These are phyloP conservation scores for Euphorbia peplus DNA, from an alignment of 345 rosid species.

Conservation along the genomic window DNA sequence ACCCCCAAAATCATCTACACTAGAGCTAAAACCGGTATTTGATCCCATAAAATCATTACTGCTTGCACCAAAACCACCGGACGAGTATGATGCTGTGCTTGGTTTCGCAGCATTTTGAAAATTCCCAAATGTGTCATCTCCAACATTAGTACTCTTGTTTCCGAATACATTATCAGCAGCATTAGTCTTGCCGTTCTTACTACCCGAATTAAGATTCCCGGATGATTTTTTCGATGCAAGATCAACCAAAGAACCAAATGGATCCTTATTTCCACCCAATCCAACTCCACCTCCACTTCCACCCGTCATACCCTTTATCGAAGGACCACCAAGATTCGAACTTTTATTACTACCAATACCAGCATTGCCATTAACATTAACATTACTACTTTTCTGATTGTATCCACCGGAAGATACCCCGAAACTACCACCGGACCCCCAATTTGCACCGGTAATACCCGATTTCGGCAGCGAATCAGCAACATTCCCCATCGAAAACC, in stretches of 20 bases:
- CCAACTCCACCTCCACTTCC: conserved; percentile 30
- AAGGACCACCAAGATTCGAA: conserved; percentile 62
- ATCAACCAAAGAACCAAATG: conserved; percentile 77
- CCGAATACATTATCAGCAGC: conserved; percentile 45
- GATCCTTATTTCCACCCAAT: conserved; percentile 51
- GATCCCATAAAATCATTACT: conserved; percentile 39
- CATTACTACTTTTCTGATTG: conserved; percentile 27
- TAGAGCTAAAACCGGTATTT: conserved; percentile 24
- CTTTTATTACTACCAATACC: conserved; percentile 21
- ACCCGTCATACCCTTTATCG: conserved; percentile 51
- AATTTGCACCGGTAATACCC: conserved; percentile 40
- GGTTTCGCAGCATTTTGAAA: conserved; percentile 58
- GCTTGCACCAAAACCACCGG: conserved; percentile 40
- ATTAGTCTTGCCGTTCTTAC: conserved; percentile 33
- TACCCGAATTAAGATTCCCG: conserved; percentile 45
- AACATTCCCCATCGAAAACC: conserved; percentile 79
- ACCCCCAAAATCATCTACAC: conserved; percentile 51
- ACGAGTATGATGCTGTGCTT: conserved; percentile 35
- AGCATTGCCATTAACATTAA: conserved; percentile 20
- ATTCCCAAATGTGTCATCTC: conserved; percentile 47
- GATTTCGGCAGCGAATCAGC: conserved; percentile 75
- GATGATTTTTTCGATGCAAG: conserved; percentile 54
- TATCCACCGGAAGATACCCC: conserved; percentile 43
- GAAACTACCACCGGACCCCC: conserved; percentile 40
- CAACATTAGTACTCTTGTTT: conserved; percentile 26